Evolutionary conservation across 2,329 filamentous ascomycete species (phyloP).

Genomic region (Parascedosporium putredinis): DNA sequence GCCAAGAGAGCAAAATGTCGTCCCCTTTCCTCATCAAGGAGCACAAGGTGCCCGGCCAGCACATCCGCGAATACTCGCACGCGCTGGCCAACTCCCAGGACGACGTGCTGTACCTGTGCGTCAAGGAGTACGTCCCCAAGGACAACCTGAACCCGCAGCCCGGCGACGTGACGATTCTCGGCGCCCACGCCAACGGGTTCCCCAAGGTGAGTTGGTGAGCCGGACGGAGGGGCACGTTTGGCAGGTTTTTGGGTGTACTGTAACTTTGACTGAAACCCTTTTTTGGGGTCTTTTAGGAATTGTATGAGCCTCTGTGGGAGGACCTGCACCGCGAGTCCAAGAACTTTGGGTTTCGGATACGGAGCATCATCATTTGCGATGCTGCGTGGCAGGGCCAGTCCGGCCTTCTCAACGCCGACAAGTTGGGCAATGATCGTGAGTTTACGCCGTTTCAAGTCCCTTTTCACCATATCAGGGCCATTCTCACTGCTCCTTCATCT

Average conservation of each 20-base stretch:
- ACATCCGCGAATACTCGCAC: conserved; percentile 72
- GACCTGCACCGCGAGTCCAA: conserved; percentile 56
- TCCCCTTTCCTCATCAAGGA: conserved; percentile 9
- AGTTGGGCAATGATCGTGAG: conserved; percentile 76
- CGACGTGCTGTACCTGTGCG: conserved; percentile 58
- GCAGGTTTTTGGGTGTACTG: too few relatives aligned
- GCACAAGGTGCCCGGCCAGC: conserved; percentile 61
- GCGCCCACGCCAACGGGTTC: conserved; percentile 83
- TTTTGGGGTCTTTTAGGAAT: conserved; percentile 44
- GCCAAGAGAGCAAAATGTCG: not conserved
- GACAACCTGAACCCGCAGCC: conserved; percentile 57
- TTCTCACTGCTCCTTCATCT: not conserved
- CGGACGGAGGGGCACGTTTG: not conserved
- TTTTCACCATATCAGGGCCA: not conserved
- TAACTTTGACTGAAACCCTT: not conserved
- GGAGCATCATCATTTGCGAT: conserved; percentile 83
- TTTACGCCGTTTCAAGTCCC: conserved; percentile 9
- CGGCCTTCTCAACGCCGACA: conserved; percentile 63
- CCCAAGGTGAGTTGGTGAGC: conserved; percentile 52
- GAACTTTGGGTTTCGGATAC: conserved; percentile 53
- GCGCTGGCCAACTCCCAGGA: conserved; percentile 65
- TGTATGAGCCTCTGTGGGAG: conserved; percentile 89
- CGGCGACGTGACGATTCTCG: conserved; percentile 77
- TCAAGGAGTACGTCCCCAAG: conserved; percentile 82
- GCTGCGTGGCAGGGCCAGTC: conserved; percentile 77